Evolutionary conservation across 495 filamentous ascomycete species (phyloP).

Genomic region (Penicillium ucsense): DNA sequence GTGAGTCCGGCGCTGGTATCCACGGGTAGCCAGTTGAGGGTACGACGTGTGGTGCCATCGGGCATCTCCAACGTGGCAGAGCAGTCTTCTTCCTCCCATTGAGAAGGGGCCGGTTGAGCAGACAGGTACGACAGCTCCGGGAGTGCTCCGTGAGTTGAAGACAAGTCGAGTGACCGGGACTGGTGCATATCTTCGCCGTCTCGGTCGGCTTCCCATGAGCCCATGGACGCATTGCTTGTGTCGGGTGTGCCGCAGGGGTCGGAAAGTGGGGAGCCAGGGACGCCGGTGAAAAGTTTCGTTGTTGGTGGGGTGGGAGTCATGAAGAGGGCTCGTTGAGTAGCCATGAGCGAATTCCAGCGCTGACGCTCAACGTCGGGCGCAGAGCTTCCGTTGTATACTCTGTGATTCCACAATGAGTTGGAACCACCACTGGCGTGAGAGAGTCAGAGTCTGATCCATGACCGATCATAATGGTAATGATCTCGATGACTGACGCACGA

Average conservation of each 20-base stretch:
- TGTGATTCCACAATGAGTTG: too few species aligned
- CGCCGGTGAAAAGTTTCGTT: background rate
- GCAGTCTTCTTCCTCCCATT: conserved; percentile 5
- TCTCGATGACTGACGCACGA: too few species aligned
- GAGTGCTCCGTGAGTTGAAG: background rate
- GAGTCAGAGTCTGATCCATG: too few species aligned
- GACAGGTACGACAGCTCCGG: too few species aligned
- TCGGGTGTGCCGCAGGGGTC: conserved; percentile 20
- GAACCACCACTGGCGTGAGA: too few species aligned
- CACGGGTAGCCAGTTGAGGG: conserved; percentile 30
- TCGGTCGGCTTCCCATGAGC: conserved; percentile 15
- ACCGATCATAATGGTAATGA: too few species aligned
- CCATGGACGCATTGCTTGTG: conserved; percentile 11
- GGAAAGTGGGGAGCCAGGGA: conserved; percentile 10
- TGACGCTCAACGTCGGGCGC: conserved; percentile 2
- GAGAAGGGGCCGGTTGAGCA: too few species aligned
- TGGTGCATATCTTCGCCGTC: conserved; percentile 6
- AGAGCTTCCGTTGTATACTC: background rate
- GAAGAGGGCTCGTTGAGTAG: conserved; percentile 28
- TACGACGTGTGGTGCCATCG: conserved; percentile 25
- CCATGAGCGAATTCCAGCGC: conserved; percentile 14
- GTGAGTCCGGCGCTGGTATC: conserved; percentile 28
- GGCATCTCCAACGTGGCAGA: conserved; percentile 30
- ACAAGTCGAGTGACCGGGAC: background rate
- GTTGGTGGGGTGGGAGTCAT: conserved; percentile 15